These are phyloP conservation scores for Elongisporangium undulatum DNA, from an alignment of 352 stramenopile genomes.

Conservation along the genomic window DNA sequence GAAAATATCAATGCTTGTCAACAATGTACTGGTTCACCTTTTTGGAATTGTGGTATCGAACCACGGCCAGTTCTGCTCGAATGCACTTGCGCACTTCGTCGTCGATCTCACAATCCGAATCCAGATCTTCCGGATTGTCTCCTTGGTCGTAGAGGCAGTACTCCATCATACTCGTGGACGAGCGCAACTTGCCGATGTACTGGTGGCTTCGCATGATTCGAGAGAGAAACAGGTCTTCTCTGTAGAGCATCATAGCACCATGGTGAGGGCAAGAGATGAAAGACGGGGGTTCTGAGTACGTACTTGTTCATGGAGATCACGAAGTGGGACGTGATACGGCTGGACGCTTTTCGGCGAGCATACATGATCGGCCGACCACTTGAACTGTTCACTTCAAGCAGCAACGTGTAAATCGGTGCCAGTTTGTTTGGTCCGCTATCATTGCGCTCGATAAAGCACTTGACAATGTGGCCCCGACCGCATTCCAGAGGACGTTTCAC, in stretches of 20 bases:
- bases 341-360: conserved; percentile 70
- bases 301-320: conserved; percentile 84
- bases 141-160: conserved; percentile 85
- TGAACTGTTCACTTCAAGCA: conserved; percentile 82
- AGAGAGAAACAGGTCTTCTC: conserved; percentile 76
- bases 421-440: conserved; percentile 74
- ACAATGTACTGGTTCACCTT: conserved; percentile 28
- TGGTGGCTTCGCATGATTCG: conserved; percentile 80
- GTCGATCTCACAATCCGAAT: conserved; percentile 77
- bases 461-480: conserved; percentile 75
- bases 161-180: conserved; percentile 77
- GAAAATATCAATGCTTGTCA: too few relatives aligned
- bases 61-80: conserved; percentile 62
- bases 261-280: background rate
- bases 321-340: conserved; percentile 80
- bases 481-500: conserved; percentile 70
- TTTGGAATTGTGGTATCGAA: conserved; percentile 69
- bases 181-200: conserved; percentile 85
- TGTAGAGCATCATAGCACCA: conserved; percentile 5
- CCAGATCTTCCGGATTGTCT: conserved; percentile 80
- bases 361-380: conserved; percentile 84
- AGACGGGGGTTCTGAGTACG: background rate
- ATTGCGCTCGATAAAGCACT: conserved; percentile 89
- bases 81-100: conserved; percentile 75
- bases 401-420: conserved; percentile 75